phyloP scores from a whole-genome alignment of 208 protist species.

The Trypanosoma theileri region DNA sequence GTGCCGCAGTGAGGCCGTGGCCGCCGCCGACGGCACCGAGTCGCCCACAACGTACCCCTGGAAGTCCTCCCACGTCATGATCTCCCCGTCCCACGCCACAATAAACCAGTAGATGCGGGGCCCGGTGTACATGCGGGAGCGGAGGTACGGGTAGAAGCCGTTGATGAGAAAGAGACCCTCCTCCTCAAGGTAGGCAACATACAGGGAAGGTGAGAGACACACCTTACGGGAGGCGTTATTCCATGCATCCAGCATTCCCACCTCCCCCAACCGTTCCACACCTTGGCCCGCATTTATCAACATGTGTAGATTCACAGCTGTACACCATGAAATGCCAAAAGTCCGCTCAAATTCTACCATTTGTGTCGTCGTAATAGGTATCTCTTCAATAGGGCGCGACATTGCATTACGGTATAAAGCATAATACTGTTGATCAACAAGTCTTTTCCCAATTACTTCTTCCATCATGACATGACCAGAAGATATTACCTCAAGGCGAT shows the following conservation, averaged over 20 bases:
- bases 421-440: constrained; percentile 60
- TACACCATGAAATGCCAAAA: constrained; percentile 70
- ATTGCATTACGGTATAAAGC: constrained; percentile 74
- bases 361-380: constrained; percentile 54
- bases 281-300: constrained; percentile 72
- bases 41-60: constrained; percentile 61
- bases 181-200: constrained; percentile 55
- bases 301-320: constrained; percentile 58
- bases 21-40: constrained; percentile 43
- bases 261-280: constrained; percentile 44
- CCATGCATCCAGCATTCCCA: constrained; percentile 45
- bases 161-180: constrained; percentile 87
- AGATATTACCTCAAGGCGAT: constrained; percentile 45
- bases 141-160: constrained; percentile 68
- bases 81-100: constrained; percentile 55
- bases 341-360: constrained; percentile 42
- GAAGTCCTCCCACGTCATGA: constrained; percentile 65
- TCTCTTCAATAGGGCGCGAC: constrained; percentile 37
- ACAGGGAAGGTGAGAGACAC: constrained; percentile 62
- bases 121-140: constrained; percentile 51
- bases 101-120: constrained; percentile 59
- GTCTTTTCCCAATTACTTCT: constrained; percentile 39
- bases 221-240: constrained; percentile 47
- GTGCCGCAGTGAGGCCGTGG: constrained; percentile 49
- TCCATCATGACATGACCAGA: constrained; percentile 46